Percentiles rank a stretch among this genome's conserved stretches.
These are phyloP conservation scores for Schwanniomyces polymorphus DNA, from an alignment of 805 yeast species.

Conservation along the genomic window DNA sequence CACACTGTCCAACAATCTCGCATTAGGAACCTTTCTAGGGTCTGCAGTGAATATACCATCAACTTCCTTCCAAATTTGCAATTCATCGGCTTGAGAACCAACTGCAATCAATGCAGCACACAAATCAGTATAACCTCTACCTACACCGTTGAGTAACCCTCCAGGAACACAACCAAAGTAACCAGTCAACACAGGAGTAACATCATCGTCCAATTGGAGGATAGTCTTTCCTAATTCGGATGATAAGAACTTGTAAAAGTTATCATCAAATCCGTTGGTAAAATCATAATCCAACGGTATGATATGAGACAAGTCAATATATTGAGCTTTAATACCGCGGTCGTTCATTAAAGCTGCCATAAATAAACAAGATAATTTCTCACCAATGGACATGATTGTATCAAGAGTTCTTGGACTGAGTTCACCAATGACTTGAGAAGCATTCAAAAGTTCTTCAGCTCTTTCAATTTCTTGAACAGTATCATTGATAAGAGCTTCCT, in stretches of 20 bases:
- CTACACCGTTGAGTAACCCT: conserved; percentile 88
- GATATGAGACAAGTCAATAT: conserved; percentile 74
- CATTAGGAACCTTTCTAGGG: conserved; percentile 91
- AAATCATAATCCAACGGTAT: conserved; percentile 63
- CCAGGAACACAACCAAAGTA: conserved; percentile 97
- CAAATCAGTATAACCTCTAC: conserved; percentile 95
- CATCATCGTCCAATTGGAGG: conserved; percentile 33
- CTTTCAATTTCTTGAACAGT: conserved; percentile 66
- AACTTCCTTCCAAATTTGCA: conserved; percentile 98
- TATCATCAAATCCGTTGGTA: conserved; percentile 62
- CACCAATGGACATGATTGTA: conserved; percentile 90
- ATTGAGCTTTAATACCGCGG: conserved; percentile 73
- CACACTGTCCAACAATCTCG: conserved; percentile 79
- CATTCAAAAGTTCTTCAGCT: conserved; percentile 71
- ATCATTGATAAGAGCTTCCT: conserved; percentile 53
- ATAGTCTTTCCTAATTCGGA: conserved; percentile 52
- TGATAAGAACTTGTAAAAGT: conserved; percentile 60
- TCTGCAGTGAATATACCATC: conserved; percentile 99
- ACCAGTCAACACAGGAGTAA: conserved; percentile 92
- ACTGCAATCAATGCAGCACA: conserved; percentile 98
- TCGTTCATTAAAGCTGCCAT: conserved; percentile 86
- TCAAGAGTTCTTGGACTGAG: conserved; percentile 86
- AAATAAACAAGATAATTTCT: conserved; percentile 85
- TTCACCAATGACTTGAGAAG: conserved; percentile 90
- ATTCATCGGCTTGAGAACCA: conserved; percentile 86